Evolutionary conservation across 352 stramenopile species (phyloP).

Genomic region (Pythium folliculosum): DNA sequence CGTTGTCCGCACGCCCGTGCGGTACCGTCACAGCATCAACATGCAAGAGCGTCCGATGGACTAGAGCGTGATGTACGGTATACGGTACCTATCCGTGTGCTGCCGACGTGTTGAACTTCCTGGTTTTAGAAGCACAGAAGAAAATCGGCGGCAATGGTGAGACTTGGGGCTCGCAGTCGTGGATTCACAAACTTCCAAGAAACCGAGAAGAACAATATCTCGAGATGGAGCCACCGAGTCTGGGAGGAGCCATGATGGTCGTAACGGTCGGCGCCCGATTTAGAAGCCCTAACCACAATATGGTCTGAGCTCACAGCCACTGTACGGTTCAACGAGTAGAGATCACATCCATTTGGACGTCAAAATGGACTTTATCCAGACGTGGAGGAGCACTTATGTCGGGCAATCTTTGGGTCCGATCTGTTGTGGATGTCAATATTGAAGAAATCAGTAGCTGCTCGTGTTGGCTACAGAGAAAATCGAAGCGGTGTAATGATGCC

Average conservation of each 20-base stretch:
- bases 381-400: no score
- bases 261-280: not conserved
- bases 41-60: not conserved
- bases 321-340: conserved; percentile 22
- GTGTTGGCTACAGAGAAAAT: conserved; percentile 18
- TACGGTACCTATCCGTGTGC: not conserved
- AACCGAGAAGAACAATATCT: conserved; percentile 21
- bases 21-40: not conserved
- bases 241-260: conserved; percentile 13
- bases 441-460: not conserved
- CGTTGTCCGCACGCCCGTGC: not conserved
- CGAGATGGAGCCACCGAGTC: not conserved
- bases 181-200: not conserved
- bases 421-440: conserved; percentile 6
- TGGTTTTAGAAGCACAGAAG: not conserved
- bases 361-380: not conserved
- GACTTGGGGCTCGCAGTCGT: not conserved
- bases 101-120: not conserved
- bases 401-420: no score
- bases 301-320: conserved; percentile 28
- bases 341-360: conserved; percentile 7
- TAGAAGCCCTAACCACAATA: conserved; percentile 7
- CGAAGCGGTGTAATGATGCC: conserved; percentile 5
- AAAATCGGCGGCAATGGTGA: not conserved
- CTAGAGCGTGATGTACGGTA: not conserved